phyloP scores from a whole-genome alignment of 2,329 filamentous ascomycete species.

The Botrytis fragariae region DNA sequence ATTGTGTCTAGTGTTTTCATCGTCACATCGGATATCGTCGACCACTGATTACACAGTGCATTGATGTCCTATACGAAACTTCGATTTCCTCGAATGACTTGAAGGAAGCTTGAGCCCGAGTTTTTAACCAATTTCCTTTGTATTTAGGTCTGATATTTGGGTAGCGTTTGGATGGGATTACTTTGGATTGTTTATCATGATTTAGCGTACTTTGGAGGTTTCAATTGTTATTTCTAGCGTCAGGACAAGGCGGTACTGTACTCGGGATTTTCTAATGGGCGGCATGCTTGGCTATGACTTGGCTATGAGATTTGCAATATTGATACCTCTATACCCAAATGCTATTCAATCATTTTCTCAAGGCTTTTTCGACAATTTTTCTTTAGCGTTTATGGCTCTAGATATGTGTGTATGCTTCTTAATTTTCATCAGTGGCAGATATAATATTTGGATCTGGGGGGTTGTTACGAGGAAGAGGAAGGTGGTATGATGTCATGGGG shows the following conservation, averaged over 20 bases:
- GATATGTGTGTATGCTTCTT: not conserved
- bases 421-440: not conserved
- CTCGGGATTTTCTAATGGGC: not conserved
- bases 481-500: not conserved
- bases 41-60: not conserved
- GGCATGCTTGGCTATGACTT: slow-evolving; percentile 13
- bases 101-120: not conserved
- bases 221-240: slow-evolving; percentile 6
- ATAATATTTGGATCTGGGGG: not conserved
- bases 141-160: not conserved
- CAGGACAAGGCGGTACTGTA: not conserved
- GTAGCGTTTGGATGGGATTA: not conserved
- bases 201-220: not conserved
- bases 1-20: not conserved
- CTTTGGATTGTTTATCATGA: not conserved
- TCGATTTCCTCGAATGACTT: not conserved
- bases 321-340: slow-evolving; percentile 16
- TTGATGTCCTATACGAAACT: not conserved
- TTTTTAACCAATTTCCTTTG: not conserved
- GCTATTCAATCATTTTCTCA: not conserved
- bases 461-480: not conserved
- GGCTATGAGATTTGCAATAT: slow-evolving; percentile 4
- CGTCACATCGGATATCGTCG: not conserved
- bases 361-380: not conserved
- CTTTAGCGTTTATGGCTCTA: not conserved